Percentiles rank a stretch among this genome's conserved stretches.
Conservation (phyloP, 2,329 filamentous ascomycete species). For the Sporothrix euskadiensis region DNA sequence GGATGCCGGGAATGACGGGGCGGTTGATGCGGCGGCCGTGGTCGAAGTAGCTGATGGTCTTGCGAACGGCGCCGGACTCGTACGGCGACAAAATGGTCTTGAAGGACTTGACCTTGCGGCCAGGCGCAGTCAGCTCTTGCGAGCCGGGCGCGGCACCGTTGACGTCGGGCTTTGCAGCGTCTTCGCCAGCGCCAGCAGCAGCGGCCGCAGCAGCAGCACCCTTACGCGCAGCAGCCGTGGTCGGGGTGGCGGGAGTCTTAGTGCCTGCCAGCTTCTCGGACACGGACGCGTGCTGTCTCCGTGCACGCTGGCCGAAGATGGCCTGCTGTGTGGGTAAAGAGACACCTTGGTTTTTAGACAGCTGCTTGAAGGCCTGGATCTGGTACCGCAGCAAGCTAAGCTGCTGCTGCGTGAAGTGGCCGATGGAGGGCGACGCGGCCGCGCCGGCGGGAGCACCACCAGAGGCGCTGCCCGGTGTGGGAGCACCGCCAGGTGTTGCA, state of each 20-base stretch:
- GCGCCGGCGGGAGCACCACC: slow-evolving; percentile 31
- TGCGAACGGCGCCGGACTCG: slow-evolving; percentile 52
- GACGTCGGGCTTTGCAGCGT: slow-evolving; percentile 45
- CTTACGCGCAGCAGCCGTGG: background rate
- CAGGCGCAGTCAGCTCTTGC: slow-evolving; percentile 40
- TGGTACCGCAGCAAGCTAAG: slow-evolving; percentile 77
- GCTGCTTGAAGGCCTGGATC: slow-evolving; percentile 85
- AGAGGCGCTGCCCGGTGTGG: slow-evolving; percentile 29
- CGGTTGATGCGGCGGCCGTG: slow-evolving; percentile 76
- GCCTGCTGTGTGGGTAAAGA: slow-evolving; percentile 77
- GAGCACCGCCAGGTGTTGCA: slow-evolving; percentile 24
- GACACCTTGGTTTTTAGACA: slow-evolving; percentile 83
- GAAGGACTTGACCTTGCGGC: slow-evolving; percentile 56
- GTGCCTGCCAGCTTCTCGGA: slow-evolving; percentile 47
- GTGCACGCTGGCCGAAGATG: slow-evolving; percentile 73
- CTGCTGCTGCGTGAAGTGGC: slow-evolving; percentile 76
- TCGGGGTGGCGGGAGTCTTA: background rate
- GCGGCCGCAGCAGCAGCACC: slow-evolving; percentile 39
- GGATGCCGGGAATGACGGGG: slow-evolving; percentile 79
- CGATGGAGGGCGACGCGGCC: slow-evolving; percentile 41
- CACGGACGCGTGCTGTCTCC: slow-evolving; percentile 58
- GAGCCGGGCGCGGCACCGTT: slow-evolving; percentile 33
- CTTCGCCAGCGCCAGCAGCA: slow-evolving; percentile 41
- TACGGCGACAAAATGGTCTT: slow-evolving; percentile 77
- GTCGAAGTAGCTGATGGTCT: slow-evolving; percentile 73